phyloP scores from a whole-genome alignment of 148 eudicot species.

The Rhododendron simsii region DNA sequence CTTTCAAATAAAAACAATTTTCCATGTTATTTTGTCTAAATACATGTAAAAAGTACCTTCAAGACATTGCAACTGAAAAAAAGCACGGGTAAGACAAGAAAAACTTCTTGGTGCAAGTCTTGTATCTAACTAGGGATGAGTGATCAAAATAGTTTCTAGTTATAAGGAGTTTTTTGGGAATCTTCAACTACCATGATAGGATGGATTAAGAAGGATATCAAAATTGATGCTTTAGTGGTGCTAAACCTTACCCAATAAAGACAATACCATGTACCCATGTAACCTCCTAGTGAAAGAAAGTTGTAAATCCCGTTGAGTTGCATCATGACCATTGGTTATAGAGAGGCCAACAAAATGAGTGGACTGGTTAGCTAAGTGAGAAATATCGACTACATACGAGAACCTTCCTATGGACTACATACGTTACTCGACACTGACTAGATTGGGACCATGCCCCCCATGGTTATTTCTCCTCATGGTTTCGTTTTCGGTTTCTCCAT shows the following conservation, averaged over 20 bases:
- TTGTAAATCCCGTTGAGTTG: background rate
- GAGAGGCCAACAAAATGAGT: background rate
- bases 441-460: background rate
- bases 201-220: background rate
- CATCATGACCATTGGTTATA: background rate
- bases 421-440: background rate
- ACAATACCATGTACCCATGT: background rate
- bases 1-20: background rate
- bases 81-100: background rate
- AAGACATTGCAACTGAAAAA: background rate
- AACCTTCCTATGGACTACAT: background rate
- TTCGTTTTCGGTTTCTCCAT: background rate
- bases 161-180: background rate
- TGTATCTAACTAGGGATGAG: background rate
- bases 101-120: background rate
- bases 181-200: background rate
- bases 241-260: background rate
- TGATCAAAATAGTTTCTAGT: background rate
- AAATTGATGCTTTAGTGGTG: background rate
- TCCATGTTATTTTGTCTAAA: background rate
- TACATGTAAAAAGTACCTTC: background rate
- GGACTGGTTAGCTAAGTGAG: background rate
- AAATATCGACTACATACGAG: background rate
- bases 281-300: background rate
- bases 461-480: background rate